These are phyloP conservation scores for Russula emetica DNA, from an alignment of 768 basidiomycete species.

Conservation along the genomic window DNA sequence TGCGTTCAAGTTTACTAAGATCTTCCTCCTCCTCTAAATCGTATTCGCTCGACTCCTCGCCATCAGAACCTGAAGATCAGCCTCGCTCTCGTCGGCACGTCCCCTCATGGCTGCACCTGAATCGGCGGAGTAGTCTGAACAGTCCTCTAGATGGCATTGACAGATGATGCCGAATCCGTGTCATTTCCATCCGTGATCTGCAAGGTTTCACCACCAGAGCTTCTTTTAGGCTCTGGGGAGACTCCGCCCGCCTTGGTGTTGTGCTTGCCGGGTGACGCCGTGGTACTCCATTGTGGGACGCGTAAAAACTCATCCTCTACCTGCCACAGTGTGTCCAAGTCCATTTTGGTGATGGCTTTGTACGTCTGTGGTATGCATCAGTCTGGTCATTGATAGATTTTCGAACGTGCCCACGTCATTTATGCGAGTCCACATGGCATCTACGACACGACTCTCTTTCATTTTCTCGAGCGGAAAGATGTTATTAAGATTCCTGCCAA, in stretches of 20 bases:
- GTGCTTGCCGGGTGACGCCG: slow-evolving; percentile 31
- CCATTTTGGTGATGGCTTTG: slow-evolving; percentile 13
- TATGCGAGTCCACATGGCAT: slow-evolving; percentile 61
- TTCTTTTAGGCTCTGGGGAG: background rate
- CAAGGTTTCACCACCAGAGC: slow-evolving; percentile 32
- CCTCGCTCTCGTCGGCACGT: slow-evolving; percentile 37
- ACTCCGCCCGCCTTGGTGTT: slow-evolving; percentile 25
- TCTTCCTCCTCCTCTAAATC: slow-evolving; percentile 68
- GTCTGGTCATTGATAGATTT: slow-evolving; percentile 6
- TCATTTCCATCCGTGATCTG: slow-evolving; percentile 50
- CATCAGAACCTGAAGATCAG: slow-evolving; percentile 39
- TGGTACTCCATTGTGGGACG: slow-evolving; percentile 32
- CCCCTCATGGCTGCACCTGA: slow-evolving; percentile 35
- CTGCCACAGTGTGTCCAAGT: slow-evolving; percentile 22
- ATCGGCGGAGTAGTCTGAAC: slow-evolving; percentile 42
- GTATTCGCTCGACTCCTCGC: slow-evolving; percentile 43
- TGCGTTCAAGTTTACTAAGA: slow-evolving; percentile 54
- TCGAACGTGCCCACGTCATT: slow-evolving; percentile 45
- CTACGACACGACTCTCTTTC: slow-evolving; percentile 46
- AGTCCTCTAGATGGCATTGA: slow-evolving; percentile 67
- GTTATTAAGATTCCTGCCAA: slow-evolving; percentile 49
- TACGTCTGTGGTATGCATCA: slow-evolving; percentile 16
- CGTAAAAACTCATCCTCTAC: slow-evolving; percentile 23
- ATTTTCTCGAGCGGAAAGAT: slow-evolving; percentile 58
- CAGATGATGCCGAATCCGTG: slow-evolving; percentile 42